Conservation (phyloP, 1,284 basidiomycete species). For the Sanghuangporus sanghuang region DNA sequence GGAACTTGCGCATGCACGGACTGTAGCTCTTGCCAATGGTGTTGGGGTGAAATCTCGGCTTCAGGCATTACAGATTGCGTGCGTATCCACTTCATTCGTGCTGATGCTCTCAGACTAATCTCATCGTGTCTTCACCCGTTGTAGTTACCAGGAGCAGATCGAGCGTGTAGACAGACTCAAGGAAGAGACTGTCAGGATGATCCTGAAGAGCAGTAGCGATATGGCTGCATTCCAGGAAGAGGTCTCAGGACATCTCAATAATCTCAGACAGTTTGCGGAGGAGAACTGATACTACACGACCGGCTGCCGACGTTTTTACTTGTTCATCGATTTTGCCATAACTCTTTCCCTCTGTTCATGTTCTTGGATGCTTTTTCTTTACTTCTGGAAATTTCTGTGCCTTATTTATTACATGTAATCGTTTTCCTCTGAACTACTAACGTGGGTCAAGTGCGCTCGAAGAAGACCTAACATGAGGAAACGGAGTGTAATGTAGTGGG, state of each 20-base stretch:
- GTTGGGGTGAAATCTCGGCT: slow-evolving; percentile 74
- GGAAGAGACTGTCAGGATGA: slow-evolving; percentile 73
- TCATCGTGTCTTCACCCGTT: not conserved
- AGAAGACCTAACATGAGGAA: not conserved
- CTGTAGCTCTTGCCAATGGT: slow-evolving; percentile 69
- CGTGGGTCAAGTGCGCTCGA: not conserved
- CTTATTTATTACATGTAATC: not conserved
- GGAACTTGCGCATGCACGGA: slow-evolving; percentile 64
- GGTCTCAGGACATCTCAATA: slow-evolving; percentile 60
- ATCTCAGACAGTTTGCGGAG: slow-evolving; percentile 64
- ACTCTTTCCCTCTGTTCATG: not conserved
- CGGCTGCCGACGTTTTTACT: not conserved
- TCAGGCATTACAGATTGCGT: slow-evolving; percentile 57
- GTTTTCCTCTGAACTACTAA: not conserved
- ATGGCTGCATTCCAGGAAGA: slow-evolving; percentile 74
- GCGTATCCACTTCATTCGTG: slow-evolving; percentile 20
- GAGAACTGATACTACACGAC: slow-evolving; percentile 30
- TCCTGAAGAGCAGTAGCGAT: slow-evolving; percentile 75
- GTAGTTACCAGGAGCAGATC: slow-evolving; percentile 69
- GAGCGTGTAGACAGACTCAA: slow-evolving; percentile 65
- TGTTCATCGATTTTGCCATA: not conserved
- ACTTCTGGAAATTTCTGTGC: not conserved
- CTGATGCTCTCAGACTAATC: not conserved
- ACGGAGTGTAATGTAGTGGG: not conserved
- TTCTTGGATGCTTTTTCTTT: not conserved